Percentiles rank a stretch among this genome's conserved stretches.
Conservation (phyloP, 2,329 filamentous ascomycete genomes). For the Ophiocordyceps camponoti-leonardi region DNA sequence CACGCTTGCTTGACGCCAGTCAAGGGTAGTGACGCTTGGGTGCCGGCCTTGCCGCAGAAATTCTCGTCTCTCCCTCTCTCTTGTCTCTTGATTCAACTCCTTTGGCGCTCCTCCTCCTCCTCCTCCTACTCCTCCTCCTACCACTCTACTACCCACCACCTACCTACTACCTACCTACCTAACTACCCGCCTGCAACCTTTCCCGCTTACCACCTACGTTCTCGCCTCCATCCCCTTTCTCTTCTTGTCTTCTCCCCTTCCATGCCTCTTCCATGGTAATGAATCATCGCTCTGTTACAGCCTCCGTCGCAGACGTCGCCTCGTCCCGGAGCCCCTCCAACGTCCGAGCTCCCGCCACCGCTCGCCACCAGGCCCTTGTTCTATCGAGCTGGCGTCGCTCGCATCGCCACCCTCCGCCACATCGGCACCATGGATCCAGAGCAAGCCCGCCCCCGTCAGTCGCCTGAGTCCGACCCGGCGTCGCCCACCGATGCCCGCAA, state of each 20-base stretch:
- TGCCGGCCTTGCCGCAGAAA: background rate
- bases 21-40: background rate
- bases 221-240: background rate
- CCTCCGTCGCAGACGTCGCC: background rate
- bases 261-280: background rate
- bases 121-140: too few relatives aligned
- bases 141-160: too few relatives aligned
- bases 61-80: background rate
- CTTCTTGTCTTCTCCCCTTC: background rate
- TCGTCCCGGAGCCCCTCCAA: background rate
- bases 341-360: background rate
- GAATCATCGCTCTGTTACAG: background rate
- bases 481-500: slow-evolving; percentile 33
- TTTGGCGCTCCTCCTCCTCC: background rate
- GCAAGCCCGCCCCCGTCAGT: slow-evolving; percentile 11
- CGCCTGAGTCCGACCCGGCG: slow-evolving; percentile 18
- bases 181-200: too few relatives aligned
- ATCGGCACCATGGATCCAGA: slow-evolving; percentile 22
- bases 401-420: background rate
- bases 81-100: background rate
- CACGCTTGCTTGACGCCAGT: background rate
- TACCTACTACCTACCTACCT: background rate
- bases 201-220: too few relatives aligned
- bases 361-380: slow-evolving; percentile 5
- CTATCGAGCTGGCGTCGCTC: background rate